These are phyloP conservation scores for Maudiozyma serrabonitensis DNA, from an alignment of 805 yeast species.

Conservation along the genomic window DNA sequence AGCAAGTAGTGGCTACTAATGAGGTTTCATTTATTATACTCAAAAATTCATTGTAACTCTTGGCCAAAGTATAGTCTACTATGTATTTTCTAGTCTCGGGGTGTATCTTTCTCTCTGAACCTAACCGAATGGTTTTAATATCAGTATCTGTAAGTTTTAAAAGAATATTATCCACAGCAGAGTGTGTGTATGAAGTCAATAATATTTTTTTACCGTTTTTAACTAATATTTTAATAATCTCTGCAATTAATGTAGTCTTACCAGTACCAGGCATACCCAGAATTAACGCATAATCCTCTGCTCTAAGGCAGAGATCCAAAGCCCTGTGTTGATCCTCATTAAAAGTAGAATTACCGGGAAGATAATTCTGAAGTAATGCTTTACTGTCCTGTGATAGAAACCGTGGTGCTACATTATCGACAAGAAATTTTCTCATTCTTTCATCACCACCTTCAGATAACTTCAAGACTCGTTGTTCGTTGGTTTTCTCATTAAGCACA, in stretches of 20 bases:
- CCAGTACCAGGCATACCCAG: conserved; percentile 99
- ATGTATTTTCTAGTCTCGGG: conserved; percentile 46
- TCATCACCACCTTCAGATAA: conserved; percentile 30
- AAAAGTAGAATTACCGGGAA: conserved; percentile 25
- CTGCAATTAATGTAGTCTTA: conserved; percentile 81
- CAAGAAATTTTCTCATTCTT: conserved; percentile 26
- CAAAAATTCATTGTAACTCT: conserved; percentile 37
- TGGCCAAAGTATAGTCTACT: conserved; percentile 34
- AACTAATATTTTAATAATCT: conserved; percentile 51
- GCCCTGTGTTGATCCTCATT: conserved; percentile 70
- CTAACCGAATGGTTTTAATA: conserved; percentile 56
- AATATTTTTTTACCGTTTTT: conserved; percentile 56
- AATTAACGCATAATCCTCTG: conserved; percentile 70
- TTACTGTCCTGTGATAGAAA: conserved; percentile 11
- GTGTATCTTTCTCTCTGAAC: conserved; percentile 50
- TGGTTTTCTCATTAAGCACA: conserved; percentile 11
- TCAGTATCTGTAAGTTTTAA: conserved; percentile 49
- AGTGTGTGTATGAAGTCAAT: conserved; percentile 81
- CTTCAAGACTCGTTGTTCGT: conserved; percentile 10
- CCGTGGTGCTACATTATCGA: conserved; percentile 26
- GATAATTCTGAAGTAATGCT: conserved; percentile 16
- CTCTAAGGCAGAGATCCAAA: conserved; percentile 48
- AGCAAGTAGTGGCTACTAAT: conserved; percentile 83
- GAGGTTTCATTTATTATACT: conserved; percentile 44
- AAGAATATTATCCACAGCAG: conserved; percentile 91